A percentile compares a stretch with the other conserved stretches of the same genome.
Conservation (phyloP, 2,329 filamentous ascomycete species). For the Cladosporium phlei region DNA sequence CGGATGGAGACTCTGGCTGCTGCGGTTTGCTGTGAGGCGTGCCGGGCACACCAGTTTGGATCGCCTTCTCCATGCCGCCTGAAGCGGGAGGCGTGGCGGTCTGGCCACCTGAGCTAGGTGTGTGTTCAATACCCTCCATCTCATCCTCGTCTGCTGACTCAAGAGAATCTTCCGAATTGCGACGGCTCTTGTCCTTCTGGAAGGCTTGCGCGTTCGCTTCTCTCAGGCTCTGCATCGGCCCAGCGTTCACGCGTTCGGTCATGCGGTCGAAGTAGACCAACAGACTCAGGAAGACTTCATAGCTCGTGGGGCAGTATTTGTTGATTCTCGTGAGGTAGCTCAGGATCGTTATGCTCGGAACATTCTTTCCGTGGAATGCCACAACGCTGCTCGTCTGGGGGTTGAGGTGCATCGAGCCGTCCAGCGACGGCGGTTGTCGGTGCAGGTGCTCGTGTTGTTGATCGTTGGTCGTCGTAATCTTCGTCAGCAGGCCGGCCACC, state of each 20-base stretch:
- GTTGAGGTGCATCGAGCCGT: slow-evolving; percentile 52
- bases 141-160: slow-evolving; percentile 25
- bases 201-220: slow-evolving; percentile 47
- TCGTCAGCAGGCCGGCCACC: slow-evolving; percentile 92
- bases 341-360: slow-evolving; percentile 91
- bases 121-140: slow-evolving; percentile 28
- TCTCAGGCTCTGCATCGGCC: slow-evolving; percentile 62
- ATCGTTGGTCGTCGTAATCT: slow-evolving; percentile 96
- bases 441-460: slow-evolving; percentile 87
- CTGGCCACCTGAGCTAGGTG: slow-evolving; percentile 26
- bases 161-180: slow-evolving; percentile 16
- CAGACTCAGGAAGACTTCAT: slow-evolving; percentile 92
- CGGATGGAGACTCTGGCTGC: slow-evolving; percentile 27
- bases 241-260: slow-evolving; percentile 89
- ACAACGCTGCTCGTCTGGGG: slow-evolving; percentile 70
- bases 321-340: slow-evolving; percentile 95
- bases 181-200: slow-evolving; percentile 23
- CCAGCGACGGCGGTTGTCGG: slow-evolving; percentile 61
- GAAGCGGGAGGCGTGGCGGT: slow-evolving; percentile 47
- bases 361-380: slow-evolving; percentile 96
- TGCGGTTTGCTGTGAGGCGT: slow-evolving; percentile 34
- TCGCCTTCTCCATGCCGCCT: slow-evolving; percentile 42
- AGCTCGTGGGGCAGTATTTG: slow-evolving; percentile 97
- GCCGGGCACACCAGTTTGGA: slow-evolving; percentile 30
- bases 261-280: slow-evolving; percentile 98